These are phyloP conservation scores for Aspergillus saccharolyticus DNA, from an alignment of 495 filamentous ascomycete genomes.

Conservation along the genomic window DNA sequence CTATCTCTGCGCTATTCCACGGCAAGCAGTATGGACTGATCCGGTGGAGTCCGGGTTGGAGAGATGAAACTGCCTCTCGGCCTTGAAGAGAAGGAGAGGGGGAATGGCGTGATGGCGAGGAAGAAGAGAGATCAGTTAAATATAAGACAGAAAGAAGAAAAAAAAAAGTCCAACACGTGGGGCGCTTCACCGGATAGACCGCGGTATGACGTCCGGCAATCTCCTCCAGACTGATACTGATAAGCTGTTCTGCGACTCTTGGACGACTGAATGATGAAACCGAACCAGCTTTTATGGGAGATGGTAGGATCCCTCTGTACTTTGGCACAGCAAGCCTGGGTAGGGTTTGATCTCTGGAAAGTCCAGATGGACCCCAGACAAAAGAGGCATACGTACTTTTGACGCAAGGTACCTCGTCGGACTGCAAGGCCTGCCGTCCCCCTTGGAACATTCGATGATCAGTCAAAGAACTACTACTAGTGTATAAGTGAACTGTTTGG, in stretches of 20 bases:
- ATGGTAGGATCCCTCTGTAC: too few relatives aligned
- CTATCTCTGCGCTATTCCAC: neutral
- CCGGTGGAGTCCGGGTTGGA: conserved; percentile 1
- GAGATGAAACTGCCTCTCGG: neutral
- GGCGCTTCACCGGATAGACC: conserved; percentile 22
- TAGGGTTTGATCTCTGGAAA: too few relatives aligned
- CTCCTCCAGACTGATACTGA: neutral
- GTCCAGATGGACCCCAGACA: neutral
- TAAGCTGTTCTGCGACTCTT: conserved; percentile 11
- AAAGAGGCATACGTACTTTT: conserved; percentile 6
- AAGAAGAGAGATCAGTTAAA: conserved; percentile 4
- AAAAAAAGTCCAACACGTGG: conserved; percentile 16
- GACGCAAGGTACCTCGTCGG: neutral
- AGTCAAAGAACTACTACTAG: too few relatives aligned
- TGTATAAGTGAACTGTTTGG: too few relatives aligned
- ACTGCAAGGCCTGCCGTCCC: neutral
- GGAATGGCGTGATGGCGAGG: conserved; percentile 8
- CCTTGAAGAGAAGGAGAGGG: conserved; percentile 6
- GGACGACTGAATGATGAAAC: conserved; percentile 9
- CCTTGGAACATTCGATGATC: neutral
- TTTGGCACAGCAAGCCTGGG: too few relatives aligned
- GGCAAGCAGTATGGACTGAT: conserved; percentile 4
- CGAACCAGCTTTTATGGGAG: too few relatives aligned
- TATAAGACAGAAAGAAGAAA: neutral
- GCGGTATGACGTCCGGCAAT: conserved; percentile 23